Conservation (phyloP, 345 rosid genomes). For the Limnanthes douglasii region DNA sequence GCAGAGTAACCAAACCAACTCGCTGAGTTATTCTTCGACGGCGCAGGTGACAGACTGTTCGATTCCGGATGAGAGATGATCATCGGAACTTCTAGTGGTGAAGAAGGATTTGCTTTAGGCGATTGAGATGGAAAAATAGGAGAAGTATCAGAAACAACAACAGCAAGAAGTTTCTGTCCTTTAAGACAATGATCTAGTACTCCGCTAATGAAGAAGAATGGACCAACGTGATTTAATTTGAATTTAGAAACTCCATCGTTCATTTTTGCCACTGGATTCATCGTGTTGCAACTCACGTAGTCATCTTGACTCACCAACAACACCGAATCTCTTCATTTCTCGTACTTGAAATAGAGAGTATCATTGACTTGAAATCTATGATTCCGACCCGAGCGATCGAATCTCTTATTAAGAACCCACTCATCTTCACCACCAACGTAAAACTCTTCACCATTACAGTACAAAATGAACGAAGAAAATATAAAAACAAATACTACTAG, state of each 20-base stretch:
- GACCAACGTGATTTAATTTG: constrained; percentile 51
- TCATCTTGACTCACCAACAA: constrained; percentile 36
- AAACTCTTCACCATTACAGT: too few species aligned
- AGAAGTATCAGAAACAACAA: constrained; percentile 45
- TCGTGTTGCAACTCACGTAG: constrained; percentile 43
- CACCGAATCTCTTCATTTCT: constrained; percentile 59
- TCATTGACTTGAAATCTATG: constrained; percentile 72
- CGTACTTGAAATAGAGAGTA: constrained; percentile 54
- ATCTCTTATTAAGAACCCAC: constrained; percentile 53
- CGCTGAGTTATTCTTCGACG: too few species aligned
- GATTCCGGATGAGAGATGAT: too few species aligned
- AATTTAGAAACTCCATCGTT: constrained; percentile 47
- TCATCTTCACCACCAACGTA: constrained; percentile 63
- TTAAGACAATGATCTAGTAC: constrained; percentile 41
- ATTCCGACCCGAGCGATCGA: constrained; percentile 56
- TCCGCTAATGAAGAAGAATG: constrained; percentile 74
- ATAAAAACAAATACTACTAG: too few species aligned
- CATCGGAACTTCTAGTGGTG: too few species aligned
- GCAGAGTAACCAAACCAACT: too few species aligned
- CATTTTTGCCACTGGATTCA: constrained; percentile 26
- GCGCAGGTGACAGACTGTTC: too few species aligned
- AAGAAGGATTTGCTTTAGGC: too few species aligned
- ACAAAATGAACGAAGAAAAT: too few species aligned
- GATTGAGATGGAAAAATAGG: too few species aligned
- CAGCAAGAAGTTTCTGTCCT: constrained; percentile 41